Evolutionary conservation across 2,329 filamentous ascomycete species (phyloP).

Genomic region (Monosporascus sp.): DNA sequence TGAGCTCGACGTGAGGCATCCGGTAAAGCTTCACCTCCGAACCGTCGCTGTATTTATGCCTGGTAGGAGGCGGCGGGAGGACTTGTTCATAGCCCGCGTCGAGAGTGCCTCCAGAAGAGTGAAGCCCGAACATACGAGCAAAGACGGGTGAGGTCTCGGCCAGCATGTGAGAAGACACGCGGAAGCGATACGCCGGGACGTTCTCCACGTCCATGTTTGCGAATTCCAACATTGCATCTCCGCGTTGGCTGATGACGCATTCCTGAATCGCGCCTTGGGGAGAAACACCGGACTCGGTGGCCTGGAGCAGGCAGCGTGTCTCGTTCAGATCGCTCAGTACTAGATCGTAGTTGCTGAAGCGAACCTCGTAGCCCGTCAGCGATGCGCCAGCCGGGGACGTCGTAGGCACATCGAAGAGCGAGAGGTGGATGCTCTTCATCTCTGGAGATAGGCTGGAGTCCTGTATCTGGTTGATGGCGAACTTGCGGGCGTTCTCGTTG

Average conservation of each 20-base stretch:
- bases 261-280: constrained; percentile 35
- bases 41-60: constrained; percentile 36
- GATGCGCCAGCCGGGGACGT: constrained; percentile 39
- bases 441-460: constrained; percentile 25
- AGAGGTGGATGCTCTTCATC: constrained; percentile 18
- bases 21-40: constrained; percentile 41
- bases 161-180: constrained; percentile 45
- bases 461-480: constrained; percentile 40
- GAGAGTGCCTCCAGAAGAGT: constrained; percentile 6
- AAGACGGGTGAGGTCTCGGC: constrained; percentile 48
- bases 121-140: constrained; percentile 36
- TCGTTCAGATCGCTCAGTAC: constrained; percentile 36
- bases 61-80: constrained; percentile 25
- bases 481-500: constrained; percentile 35
- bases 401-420: constrained; percentile 23
- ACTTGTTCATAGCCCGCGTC: constrained; percentile 24
- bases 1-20: constrained; percentile 47
- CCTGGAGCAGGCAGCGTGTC: constrained; percentile 34
- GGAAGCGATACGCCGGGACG: constrained; percentile 39
- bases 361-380: constrained; percentile 39
- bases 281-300: constrained; percentile 35
- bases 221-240: constrained; percentile 49
- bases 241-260: constrained; percentile 36
- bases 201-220: constrained; percentile 33
- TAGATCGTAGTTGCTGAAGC: constrained; percentile 42